Evolutionary conservation across 2,329 filamentous ascomycete species (phyloP), one percentile per base, ranked within the genome.

Genomic region (Cercospora sesami): DNA sequence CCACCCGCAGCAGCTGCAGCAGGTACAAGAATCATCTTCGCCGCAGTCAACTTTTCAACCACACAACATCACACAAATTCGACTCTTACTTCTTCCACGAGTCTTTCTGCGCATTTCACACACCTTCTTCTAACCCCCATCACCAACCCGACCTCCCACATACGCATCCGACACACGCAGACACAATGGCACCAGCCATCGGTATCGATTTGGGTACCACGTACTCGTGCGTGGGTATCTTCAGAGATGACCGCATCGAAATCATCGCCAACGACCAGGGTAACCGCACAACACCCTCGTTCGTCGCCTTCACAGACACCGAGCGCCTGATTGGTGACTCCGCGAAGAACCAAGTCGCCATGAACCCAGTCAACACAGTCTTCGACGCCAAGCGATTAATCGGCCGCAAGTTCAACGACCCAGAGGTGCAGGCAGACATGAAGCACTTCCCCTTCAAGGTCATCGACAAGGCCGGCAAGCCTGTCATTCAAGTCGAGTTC

Each of bases 371-470:
- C 81, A 96, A 96, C 90, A 97, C 93, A 74, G 92, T 96, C 85
- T 97, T 97, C 86, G 94, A 97, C 80, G 93, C 92, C 77, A 98
- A 98, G 92, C 94, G 94, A 85, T 87, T 98, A 78, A 98, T 98
- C 78, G 95, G 94, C 79, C 93, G 95, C 85, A 97, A 97, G 87
- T 98, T 97, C 84, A 79, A 81, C 78, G 94, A 98, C 78, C 76
- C 90, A 74, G 94, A 97, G 85, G 94, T 98, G 55, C 93, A 97
- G 87, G 91, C 94, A 78, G 94, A 98, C 81, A 97, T 97, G 91
- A 97, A 98, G 92, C 94, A 97, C 86, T 97, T 96, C 87, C 94
- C 94, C 77, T 98, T 98, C 91, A 96, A 93, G 88, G 86, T 98
- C 80, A 81, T 96, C 78, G 92, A 97, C 80, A 93, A 95, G 86